Evolutionary conservation across 306 rosid species (phyloP).

Genomic region (Cicer arietinum): DNA sequence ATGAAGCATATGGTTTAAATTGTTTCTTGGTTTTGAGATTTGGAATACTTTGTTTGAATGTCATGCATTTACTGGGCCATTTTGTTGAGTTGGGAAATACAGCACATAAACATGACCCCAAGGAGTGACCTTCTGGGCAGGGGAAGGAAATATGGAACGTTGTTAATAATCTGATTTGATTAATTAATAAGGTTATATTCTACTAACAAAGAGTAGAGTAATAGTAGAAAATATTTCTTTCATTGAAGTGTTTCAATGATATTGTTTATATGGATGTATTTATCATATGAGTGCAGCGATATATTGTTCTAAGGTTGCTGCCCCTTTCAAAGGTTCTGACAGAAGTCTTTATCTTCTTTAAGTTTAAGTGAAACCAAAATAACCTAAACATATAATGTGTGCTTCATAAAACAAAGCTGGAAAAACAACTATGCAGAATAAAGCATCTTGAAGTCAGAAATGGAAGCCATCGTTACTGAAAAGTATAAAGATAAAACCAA

Average conservation of each 20-base stretch:
- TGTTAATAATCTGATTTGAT: slow-evolving; percentile 10
- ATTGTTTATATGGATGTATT: background rate
- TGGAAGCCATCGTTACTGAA: background rate
- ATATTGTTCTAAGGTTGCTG: background rate
- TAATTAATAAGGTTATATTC: background rate
- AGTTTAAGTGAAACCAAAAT: background rate
- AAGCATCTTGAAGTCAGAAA: background rate
- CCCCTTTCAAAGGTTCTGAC: background rate
- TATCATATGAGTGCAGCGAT: background rate
- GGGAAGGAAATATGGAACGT: background rate
- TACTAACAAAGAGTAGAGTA: background rate
- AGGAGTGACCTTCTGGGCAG: background rate
- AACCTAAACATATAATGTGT: background rate
- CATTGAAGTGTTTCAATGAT: slow-evolving; percentile 4
- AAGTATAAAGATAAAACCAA: background rate
- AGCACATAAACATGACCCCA: background rate
- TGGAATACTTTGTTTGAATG: background rate
- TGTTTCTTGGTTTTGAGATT: slow-evolving; percentile 11
- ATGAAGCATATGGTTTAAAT: background rate
- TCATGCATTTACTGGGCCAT: background rate
- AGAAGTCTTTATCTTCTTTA: background rate
- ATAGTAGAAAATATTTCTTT: background rate
- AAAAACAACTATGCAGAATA: background rate
- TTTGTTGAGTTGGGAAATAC: slow-evolving; percentile 25
- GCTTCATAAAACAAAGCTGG: background rate